Evolutionary conservation across 1,284 basidiomycete species (phyloP).

Genomic region (Trichosporon sp.): DNA sequence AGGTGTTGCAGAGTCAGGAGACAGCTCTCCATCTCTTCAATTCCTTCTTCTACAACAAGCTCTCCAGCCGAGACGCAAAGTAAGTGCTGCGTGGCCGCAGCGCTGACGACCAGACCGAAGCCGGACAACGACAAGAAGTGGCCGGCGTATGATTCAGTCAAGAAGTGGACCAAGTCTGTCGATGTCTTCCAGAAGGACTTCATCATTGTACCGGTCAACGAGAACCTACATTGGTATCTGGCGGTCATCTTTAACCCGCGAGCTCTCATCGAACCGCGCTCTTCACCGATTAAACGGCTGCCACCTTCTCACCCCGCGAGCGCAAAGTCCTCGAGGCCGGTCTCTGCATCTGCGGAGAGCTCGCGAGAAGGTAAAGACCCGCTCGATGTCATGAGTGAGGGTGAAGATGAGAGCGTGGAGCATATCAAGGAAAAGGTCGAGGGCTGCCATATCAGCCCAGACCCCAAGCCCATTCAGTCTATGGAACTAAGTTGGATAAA

Average conservation of each 20-base stretch:
- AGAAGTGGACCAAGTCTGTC: slow-evolving; percentile 85
- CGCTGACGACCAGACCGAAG: slow-evolving; percentile 31
- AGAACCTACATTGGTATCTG: slow-evolving; percentile 97
- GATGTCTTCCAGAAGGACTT: slow-evolving; percentile 90
- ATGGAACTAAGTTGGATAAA: slow-evolving; percentile 12
- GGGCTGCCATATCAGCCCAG: background rate
- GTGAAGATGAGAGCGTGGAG: slow-evolving; percentile 27
- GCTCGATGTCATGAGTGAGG: slow-evolving; percentile 31
- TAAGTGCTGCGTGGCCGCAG: slow-evolving; percentile 53
- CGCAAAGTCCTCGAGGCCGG: background rate
- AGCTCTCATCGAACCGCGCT: background rate
- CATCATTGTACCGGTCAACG: slow-evolving; percentile 94
- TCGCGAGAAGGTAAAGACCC: slow-evolving; percentile 24
- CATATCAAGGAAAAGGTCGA: background rate
- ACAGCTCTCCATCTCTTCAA: slow-evolving; percentile 73
- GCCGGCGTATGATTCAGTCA: slow-evolving; percentile 77
- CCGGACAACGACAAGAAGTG: slow-evolving; percentile 31
- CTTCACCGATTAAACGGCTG: slow-evolving; percentile 37
- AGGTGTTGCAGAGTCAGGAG: background rate
- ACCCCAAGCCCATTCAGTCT: slow-evolving; percentile 23
- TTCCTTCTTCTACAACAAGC: slow-evolving; percentile 95
- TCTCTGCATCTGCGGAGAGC: background rate
- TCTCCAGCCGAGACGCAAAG: slow-evolving; percentile 68
- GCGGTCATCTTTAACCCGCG: slow-evolving; percentile 85
- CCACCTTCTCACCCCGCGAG: background rate